Conservation (phyloP, 495 filamentous ascomycete genomes). For the Penicillium antarcticum region DNA sequence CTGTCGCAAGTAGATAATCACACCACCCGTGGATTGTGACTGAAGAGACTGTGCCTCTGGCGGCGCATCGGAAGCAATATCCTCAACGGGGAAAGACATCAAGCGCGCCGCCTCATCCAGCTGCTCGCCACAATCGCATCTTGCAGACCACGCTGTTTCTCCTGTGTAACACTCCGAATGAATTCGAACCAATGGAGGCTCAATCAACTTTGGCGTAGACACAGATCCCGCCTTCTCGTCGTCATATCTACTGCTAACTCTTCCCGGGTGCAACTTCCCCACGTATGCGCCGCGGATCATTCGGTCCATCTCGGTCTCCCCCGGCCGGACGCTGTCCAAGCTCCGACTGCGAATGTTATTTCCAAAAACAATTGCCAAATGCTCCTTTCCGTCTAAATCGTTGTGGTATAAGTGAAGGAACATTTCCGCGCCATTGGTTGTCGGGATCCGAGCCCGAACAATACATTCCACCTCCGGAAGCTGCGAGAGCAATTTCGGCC, state of each 20-base stretch:
- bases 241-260: slow-evolving; percentile 64
- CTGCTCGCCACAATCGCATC: slow-evolving; percentile 97
- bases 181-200: slow-evolving; percentile 78
- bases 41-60: slow-evolving; percentile 37
- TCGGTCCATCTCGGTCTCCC: slow-evolving; percentile 93
- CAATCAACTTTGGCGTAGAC: slow-evolving; percentile 10
- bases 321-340: slow-evolving; percentile 73
- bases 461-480: slow-evolving; percentile 77
- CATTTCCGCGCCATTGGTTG: slow-evolving; percentile 89
- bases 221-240: slow-evolving; percentile 17
- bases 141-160: slow-evolving; percentile 95
- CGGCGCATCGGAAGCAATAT: slow-evolving; percentile 31
- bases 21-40: slow-evolving; percentile 65
- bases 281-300: slow-evolving; percentile 94
- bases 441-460: slow-evolving; percentile 81
- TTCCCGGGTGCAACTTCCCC: slow-evolving; percentile 81
- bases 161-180: slow-evolving; percentile 99
- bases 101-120: slow-evolving; percentile 92
- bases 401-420: slow-evolving; percentile 95
- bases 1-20: slow-evolving; percentile 93
- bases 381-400: slow-evolving; percentile 89
- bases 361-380: slow-evolving; percentile 97
- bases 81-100: slow-evolving; percentile 73
- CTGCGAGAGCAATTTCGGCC: slow-evolving; percentile 62
- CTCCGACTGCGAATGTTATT: slow-evolving; percentile 74